Evolutionary conservation across 2,329 filamentous ascomycete genomes (phyloP), one percentile per base, ranked within the genome.

Genomic region (Epichloe gansuensis): DNA sequence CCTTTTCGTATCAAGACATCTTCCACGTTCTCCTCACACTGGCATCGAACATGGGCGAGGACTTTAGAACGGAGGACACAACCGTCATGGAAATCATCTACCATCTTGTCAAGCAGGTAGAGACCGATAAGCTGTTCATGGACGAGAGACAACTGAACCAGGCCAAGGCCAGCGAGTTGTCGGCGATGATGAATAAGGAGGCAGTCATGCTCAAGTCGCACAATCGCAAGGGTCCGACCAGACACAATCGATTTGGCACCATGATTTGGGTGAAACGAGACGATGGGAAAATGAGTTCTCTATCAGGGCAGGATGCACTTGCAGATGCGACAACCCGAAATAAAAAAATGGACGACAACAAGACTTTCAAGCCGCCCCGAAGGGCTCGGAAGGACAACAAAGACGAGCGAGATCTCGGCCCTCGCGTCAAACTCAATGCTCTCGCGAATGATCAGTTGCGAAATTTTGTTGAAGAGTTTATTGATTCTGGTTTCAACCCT

Each of bases 231-330:
- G 87, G 86, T 3, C 88, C 91, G 0, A 91, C 89, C 3, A 77
- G 93, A 47, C 93, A 98, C 67, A 95, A 91, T 60, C 81, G 93
- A 37, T 98, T 97, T 62, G 93, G 93, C 3, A 95, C 91, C 11
- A 97, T 97, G 88, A 83, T 96, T 37, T 97, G 91, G 91, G 82
- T 98, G 39, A 89, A 95, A 70, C 77, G 91, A 52, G 86, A 90
- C 48, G 86, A 91, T 59, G 83, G 86, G 49, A 91, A 91, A 62
- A 80, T 93, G 61, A 86, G 88, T 0, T 90, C 91, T 0, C 78
- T 98, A 2, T 91, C 90, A 0, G 93, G 93, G 1, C 91, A 97
- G 64, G 85, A 90, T 60, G 87, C 87, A 4, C 78, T 98, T 45
- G 79, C 82, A 3, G 83, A 89, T 61, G 79, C 82, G 6, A 77